Percentiles rank a stretch among this genome's conserved stretches.
Conservation (phyloP, 805 yeast species). For the Candida nanaspora region DNA sequence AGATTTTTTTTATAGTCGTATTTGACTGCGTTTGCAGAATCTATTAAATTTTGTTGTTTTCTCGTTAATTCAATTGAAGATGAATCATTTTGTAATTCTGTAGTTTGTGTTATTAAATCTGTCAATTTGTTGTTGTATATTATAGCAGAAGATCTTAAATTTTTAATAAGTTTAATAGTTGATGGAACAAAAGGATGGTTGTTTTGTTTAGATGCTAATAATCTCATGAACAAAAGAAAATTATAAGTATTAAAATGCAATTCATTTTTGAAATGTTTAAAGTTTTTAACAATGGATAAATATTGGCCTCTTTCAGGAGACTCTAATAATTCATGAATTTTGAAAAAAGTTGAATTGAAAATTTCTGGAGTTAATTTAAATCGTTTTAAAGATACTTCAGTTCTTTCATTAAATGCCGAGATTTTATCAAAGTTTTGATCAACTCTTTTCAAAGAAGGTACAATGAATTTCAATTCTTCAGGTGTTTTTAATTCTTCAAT, state of each 20-base stretch:
- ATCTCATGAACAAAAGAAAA: not conserved
- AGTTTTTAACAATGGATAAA: not conserved
- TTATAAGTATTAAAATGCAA: not conserved
- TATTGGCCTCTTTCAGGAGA: not conserved
- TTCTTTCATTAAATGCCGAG: no score
- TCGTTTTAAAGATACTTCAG: not conserved
- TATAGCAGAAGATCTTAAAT: not conserved
- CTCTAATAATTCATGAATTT: not conserved
- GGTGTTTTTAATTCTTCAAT: conserved; percentile 14
- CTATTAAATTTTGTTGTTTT: no score
- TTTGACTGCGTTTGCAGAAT: not conserved
- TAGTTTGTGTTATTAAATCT: no score
- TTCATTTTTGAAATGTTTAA: not conserved
- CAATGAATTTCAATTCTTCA: conserved; percentile 18
- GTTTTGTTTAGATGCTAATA: not conserved
- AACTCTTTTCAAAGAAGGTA: conserved; percentile 8
- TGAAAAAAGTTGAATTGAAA: not conserved
- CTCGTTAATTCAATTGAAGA: no score
- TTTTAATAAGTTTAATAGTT: not conserved
- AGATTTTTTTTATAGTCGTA: not conserved
- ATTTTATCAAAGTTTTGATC: conserved; percentile 1
- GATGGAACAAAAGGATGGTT: not conserved
- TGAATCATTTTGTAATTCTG: no score
- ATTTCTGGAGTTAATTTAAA: not conserved
- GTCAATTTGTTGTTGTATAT: not conserved